Percentiles rank a stretch among this genome's conserved stretches.
These are phyloP conservation scores for Psilocybe azurescens DNA, from an alignment of 768 basidiomycete genomes.

Conservation along the genomic window DNA sequence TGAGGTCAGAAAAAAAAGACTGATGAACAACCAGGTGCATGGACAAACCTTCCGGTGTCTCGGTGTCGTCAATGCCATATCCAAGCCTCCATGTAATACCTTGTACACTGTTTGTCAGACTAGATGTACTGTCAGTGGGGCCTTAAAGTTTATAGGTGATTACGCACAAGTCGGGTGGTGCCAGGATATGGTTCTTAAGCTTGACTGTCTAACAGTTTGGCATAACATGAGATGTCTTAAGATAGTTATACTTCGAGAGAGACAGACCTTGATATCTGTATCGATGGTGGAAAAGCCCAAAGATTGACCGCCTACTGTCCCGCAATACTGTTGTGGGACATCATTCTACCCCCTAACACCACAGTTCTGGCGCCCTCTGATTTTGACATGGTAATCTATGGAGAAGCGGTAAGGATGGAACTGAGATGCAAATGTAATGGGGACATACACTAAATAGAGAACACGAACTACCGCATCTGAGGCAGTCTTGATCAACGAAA, in stretches of 20 bases:
- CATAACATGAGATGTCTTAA: background rate
- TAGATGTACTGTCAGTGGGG: slow-evolving; percentile 21
- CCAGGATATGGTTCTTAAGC: slow-evolving; percentile 57
- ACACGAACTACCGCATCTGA: slow-evolving; percentile 52
- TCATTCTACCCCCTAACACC: slow-evolving; percentile 58
- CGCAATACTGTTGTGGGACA: slow-evolving; percentile 60
- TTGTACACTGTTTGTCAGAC: slow-evolving; percentile 59
- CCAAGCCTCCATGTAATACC: slow-evolving; percentile 71
- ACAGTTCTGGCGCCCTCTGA: slow-evolving; percentile 59
- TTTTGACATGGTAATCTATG: slow-evolving; percentile 64
- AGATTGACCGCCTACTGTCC: slow-evolving; percentile 68
- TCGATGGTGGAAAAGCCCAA: slow-evolving; percentile 63
- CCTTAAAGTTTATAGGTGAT: background rate
- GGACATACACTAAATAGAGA: slow-evolving; percentile 48
- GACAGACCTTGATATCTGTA: slow-evolving; percentile 56
- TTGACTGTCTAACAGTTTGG: slow-evolving; percentile 43
- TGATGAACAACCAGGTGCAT: background rate
- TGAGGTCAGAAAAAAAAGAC: background rate
- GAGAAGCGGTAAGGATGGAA: background rate
- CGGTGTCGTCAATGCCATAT: slow-evolving; percentile 56
- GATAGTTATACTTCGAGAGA: background rate
- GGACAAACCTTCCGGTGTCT: slow-evolving; percentile 59
- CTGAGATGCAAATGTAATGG: background rate
- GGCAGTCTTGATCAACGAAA: slow-evolving; percentile 14
- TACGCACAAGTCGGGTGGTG: slow-evolving; percentile 65